phyloP scores from a whole-genome alignment of 1,284 basidiomycete genomes.

The Puccinia triticina region DNA sequence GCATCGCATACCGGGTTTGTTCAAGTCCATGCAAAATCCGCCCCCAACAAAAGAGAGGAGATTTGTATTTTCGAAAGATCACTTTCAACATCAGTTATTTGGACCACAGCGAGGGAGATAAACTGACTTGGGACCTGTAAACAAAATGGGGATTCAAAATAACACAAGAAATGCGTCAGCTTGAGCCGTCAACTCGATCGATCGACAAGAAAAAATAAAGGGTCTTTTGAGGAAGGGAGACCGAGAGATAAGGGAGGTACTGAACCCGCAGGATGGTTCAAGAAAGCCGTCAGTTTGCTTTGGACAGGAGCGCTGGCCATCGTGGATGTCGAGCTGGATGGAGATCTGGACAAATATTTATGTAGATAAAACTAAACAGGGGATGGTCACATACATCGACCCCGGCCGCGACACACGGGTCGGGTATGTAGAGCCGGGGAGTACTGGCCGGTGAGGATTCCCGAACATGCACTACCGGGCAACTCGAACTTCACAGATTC shows the following conservation, averaged over 20 bases:
- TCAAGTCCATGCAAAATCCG: background rate
- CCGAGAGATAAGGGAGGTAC: background rate
- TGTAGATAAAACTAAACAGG: too few species aligned
- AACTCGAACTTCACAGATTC: too few species aligned
- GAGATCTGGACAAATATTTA: background rate
- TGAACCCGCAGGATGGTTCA: slow-evolving; percentile 49
- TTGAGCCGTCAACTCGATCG: background rate
- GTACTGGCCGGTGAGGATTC: too few species aligned
- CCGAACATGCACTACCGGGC: too few species aligned
- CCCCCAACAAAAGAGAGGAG: background rate
- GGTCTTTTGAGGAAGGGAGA: background rate
- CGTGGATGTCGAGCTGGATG: background rate
- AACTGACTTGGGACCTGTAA: slow-evolving; percentile 10
- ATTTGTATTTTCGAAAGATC: background rate
- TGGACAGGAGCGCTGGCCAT: slow-evolving; percentile 37
- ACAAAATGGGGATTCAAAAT: background rate
- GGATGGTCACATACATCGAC: too few species aligned
- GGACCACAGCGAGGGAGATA: background rate
- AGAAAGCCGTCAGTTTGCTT: slow-evolving; percentile 27
- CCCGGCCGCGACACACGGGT: too few species aligned
- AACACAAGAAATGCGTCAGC: background rate
- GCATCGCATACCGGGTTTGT: too few species aligned
- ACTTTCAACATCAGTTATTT: background rate
- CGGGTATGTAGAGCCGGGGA: too few species aligned
- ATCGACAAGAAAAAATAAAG: background rate